Base-by-base conservation (phyloP, 2,329 filamentous ascomycete genomes). In the Cyphellophora europaea region DNA sequence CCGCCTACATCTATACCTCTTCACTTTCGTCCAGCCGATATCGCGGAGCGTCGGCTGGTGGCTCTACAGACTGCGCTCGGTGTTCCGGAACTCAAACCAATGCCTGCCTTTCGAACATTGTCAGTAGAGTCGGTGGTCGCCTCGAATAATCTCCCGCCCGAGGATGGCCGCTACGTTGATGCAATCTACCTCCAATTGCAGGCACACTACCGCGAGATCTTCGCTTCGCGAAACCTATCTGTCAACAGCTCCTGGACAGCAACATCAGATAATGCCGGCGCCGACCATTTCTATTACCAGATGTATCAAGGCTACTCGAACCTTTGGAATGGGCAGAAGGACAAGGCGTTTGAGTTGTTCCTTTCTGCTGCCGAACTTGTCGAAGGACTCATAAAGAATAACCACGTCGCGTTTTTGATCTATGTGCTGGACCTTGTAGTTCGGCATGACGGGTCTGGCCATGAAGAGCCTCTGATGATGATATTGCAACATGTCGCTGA, bases 291-390 rank as follows among this genome's bases (percentile, higher is more conserved):
- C 21, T 48, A 47, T 33, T 44, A 44, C 32, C 41, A 35, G 25
- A 48, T 49, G 45, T 49, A 48, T 35, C 47, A 49, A 21, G 47
- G 47, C 6, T 49, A 46, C 27, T 46, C 41, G 11, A 47, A 43
- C 32, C 32, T 49, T 4, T 49, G 45, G 45, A 48, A 47, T 25
- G 43, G 40, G 4, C 45, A 48, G 35, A 39, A 38, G 19, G 41
- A 45, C n/a, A 39, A 36, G 11, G 47, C 47, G 5, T 48, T 44
- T 34, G 43, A 49, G 27, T 38, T 44, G 15, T 49, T 49, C 31
- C 40, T 44, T 31, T 43, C 44, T 18, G 47, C 41, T 5, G 48
- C 44, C 27, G 38, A 41, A 10, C 34, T 49, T 19, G 40, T 49
- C 30, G 41, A 44, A 31, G 41, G 44, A n/a, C 32, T 49, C 5